Percentiles rank a stretch among this genome's conserved stretches.
Evolutionary conservation across 768 basidiomycete genomes (phyloP).

Genomic region (Psilocybe cubensis): DNA sequence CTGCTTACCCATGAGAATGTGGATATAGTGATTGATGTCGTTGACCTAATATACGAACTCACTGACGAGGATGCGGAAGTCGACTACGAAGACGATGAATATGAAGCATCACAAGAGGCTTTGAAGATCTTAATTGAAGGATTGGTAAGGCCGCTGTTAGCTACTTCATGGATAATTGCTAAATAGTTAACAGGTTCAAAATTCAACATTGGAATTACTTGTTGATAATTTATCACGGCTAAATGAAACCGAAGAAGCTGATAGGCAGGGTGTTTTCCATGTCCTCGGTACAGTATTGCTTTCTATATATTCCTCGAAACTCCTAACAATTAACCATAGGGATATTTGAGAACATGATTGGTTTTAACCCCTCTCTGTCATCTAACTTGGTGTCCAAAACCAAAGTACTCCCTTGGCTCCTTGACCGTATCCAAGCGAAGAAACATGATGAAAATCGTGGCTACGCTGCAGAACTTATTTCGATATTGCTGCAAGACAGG

Average conservation of each 20-base stretch:
- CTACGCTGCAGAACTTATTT: slow-evolving; percentile 93
- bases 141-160: slow-evolving; percentile 56
- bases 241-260: slow-evolving; percentile 91
- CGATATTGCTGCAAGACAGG: slow-evolving; percentile 84
- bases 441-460: slow-evolving; percentile 88
- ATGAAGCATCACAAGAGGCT: slow-evolving; percentile 63
- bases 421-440: slow-evolving; percentile 74
- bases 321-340: slow-evolving; percentile 43
- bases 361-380: slow-evolving; percentile 81
- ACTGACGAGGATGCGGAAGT: slow-evolving; percentile 96
- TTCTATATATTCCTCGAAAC: background rate
- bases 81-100: slow-evolving; percentile 66
- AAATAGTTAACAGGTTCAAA: too few relatives aligned
- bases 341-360: slow-evolving; percentile 91
- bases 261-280: slow-evolving; percentile 91
- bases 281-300: slow-evolving; percentile 64
- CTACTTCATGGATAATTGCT: slow-evolving; percentile 9
- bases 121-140: slow-evolving; percentile 76
- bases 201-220: slow-evolving; percentile 84
- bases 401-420: slow-evolving; percentile 75
- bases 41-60: slow-evolving; percentile 91
- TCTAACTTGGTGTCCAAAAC: slow-evolving; percentile 75
- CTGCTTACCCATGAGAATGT: slow-evolving; percentile 95
- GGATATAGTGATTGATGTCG: slow-evolving; percentile 95
- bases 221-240: slow-evolving; percentile 88